These are phyloP conservation scores for Prunus padus DNA, from an alignment of 306 rosid genomes.

Conservation along the genomic window DNA sequence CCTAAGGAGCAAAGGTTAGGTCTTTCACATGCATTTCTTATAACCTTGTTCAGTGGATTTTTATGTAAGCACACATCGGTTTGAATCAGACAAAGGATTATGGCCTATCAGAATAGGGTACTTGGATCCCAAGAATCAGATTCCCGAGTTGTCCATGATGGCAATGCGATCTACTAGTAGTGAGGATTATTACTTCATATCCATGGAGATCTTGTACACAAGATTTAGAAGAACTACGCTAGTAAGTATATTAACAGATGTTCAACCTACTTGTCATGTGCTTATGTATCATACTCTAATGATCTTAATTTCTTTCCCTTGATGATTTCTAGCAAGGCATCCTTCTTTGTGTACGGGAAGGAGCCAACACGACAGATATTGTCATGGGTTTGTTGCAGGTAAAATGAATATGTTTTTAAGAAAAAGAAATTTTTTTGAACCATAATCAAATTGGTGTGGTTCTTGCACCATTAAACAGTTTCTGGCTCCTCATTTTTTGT, in stretches of 20 bases:
- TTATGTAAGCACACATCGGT: background rate
- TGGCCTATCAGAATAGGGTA: constrained; percentile 88
- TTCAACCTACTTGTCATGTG: background rate
- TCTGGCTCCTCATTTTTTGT: background rate
- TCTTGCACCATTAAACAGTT: background rate
- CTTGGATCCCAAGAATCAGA: constrained; percentile 52
- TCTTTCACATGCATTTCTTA: constrained; percentile 10
- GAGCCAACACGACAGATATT: constrained; percentile 50
- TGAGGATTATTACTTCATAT: constrained; percentile 63
- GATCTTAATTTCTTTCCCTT: background rate
- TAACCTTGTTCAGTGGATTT: constrained; percentile 15
- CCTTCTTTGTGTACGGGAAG: constrained; percentile 77
- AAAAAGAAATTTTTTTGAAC: background rate
- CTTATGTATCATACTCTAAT: background rate
- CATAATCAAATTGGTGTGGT: background rate
- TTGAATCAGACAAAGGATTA: constrained; percentile 49
- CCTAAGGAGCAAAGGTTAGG: constrained; percentile 59
- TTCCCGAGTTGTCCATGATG: constrained; percentile 65
- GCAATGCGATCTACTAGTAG: constrained; percentile 48
- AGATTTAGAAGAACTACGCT: constrained; percentile 41
- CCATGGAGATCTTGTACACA: constrained; percentile 44
- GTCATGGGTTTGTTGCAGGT: constrained; percentile 83
- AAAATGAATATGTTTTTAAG: background rate
- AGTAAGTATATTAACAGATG: constrained; percentile 39
- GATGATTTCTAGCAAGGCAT: constrained; percentile 45